Evolutionary conservation across 805 yeast species (phyloP).

Genomic region (Saccharomyces jurei): DNA sequence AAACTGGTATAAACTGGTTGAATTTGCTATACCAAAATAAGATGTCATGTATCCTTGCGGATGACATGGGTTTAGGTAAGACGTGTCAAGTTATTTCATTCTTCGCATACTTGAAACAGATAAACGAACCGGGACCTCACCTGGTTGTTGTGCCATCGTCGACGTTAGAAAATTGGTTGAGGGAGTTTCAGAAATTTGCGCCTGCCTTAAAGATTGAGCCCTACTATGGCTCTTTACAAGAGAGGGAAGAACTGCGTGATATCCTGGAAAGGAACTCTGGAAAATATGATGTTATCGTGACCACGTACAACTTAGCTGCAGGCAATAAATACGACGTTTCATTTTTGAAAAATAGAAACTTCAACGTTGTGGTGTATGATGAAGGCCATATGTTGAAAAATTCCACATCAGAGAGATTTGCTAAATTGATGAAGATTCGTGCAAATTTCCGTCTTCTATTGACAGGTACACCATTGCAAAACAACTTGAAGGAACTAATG

Average conservation of each 20-base stretch:
- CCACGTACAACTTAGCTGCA: slow-evolving; percentile 87
- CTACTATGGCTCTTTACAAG: slow-evolving; percentile 81
- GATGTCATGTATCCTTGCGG: slow-evolving; percentile 90
- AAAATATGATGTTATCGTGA: slow-evolving; percentile 78
- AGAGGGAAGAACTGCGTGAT: slow-evolving; percentile 76
- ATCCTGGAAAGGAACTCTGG: slow-evolving; percentile 46
- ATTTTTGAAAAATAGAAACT: slow-evolving; percentile 64
- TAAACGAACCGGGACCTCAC: slow-evolving; percentile 64
- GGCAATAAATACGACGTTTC: slow-evolving; percentile 76
- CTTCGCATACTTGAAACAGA: slow-evolving; percentile 72
- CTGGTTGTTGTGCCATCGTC: slow-evolving; percentile 93
- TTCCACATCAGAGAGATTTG: slow-evolving; percentile 78
- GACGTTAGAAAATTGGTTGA: slow-evolving; percentile 92
- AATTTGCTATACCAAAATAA: slow-evolving; percentile 66
- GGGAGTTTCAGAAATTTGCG: slow-evolving; percentile 86
- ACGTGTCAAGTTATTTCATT: slow-evolving; percentile 95
- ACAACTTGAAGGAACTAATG: slow-evolving; percentile 82
- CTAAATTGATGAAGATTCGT: slow-evolving; percentile 71
- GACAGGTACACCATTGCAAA: slow-evolving; percentile 97
- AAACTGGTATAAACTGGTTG: slow-evolving; percentile 96
- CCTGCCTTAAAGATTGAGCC: slow-evolving; percentile 80
- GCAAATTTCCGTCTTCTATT: slow-evolving; percentile 80
- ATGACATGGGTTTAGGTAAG: slow-evolving; percentile 97
- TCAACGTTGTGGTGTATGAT: slow-evolving; percentile 87
- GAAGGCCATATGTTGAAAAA: slow-evolving; percentile 97